These are phyloP conservation scores for Gossypium thurberi DNA, from an alignment of 345 rosid genomes.

Conservation along the genomic window DNA sequence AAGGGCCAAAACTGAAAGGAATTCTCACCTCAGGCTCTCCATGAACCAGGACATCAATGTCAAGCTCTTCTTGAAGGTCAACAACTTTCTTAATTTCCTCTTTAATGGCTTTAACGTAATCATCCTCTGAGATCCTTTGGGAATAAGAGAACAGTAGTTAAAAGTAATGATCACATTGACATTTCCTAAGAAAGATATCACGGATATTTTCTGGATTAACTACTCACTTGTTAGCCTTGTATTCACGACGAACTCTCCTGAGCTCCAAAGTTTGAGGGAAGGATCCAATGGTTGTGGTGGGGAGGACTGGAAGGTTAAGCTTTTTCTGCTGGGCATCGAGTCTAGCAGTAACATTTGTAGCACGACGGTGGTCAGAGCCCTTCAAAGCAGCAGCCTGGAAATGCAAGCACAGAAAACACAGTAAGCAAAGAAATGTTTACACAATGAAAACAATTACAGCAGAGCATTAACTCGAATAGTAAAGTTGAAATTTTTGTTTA, in stretches of 20 bases:
- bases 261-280: slow-evolving; percentile 94
- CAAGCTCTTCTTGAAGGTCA: slow-evolving; percentile 85
- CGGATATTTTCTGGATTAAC: neutral
- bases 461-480: neutral
- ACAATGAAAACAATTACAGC: neutral
- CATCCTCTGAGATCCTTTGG: slow-evolving; percentile 81
- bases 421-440: neutral
- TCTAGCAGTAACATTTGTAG: slow-evolving; percentile 79
- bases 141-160: slow-evolving; percentile 1
- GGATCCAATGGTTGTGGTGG: slow-evolving; percentile 95
- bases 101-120: slow-evolving; percentile 75
- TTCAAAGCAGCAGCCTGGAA: slow-evolving; percentile 86
- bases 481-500: neutral
- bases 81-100: slow-evolving; percentile 88
- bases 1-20: neutral
- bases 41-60: slow-evolving; percentile 92
- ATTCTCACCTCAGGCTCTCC: slow-evolving; percentile 95
- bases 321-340: slow-evolving; percentile 93
- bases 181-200: slow-evolving; percentile 1
- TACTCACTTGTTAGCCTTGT: slow-evolving; percentile 89
- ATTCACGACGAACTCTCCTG: slow-evolving; percentile 97
- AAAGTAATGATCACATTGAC: neutral
- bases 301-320: slow-evolving; percentile 92
- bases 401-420: slow-evolving; percentile 15
- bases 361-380: slow-evolving; percentile 89